A percentile compares a stretch with the other conserved stretches of the same genome.
phyloP scores from a whole-genome alignment of 2,329 filamentous ascomycete species.

The Pestalotiopsis sp. region DNA sequence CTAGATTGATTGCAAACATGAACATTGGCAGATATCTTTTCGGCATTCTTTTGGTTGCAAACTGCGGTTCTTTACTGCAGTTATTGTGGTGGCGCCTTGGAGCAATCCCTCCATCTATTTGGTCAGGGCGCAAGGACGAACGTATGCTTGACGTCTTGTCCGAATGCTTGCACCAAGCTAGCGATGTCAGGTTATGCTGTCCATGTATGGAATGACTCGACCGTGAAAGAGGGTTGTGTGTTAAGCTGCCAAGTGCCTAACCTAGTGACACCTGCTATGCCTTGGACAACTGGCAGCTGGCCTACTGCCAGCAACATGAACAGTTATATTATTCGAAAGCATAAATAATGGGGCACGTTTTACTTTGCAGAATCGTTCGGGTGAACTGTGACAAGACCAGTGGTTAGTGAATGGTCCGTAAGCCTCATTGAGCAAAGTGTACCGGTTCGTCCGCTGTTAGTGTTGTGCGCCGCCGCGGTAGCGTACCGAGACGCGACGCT shows the following conservation, averaged over 20 bases:
- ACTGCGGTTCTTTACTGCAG: background rate
- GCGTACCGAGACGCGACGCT: background rate
- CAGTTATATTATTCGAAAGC: background rate
- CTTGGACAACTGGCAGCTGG: too few species aligned
- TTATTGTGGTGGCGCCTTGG: background rate
- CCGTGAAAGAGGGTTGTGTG: background rate
- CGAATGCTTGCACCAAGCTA: background rate
- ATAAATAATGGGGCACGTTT: background rate
- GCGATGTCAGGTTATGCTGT: background rate
- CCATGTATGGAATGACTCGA: background rate
- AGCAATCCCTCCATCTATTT: background rate
- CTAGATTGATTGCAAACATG: background rate
- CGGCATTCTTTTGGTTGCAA: background rate
- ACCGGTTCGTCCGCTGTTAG: background rate
- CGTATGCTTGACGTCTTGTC: background rate
- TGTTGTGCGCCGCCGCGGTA: background rate
- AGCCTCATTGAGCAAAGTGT: background rate
- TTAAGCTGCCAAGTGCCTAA: background rate
- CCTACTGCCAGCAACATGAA: background rate
- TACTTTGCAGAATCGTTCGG: background rate
- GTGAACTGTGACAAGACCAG: background rate
- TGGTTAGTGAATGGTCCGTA: background rate
- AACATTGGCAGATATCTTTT: background rate
- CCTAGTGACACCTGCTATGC: background rate
- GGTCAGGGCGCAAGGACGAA: background rate